These are phyloP conservation scores for Eucalyptus erythrocorys DNA, from an alignment of 345 rosid species.

Conservation along the genomic window DNA sequence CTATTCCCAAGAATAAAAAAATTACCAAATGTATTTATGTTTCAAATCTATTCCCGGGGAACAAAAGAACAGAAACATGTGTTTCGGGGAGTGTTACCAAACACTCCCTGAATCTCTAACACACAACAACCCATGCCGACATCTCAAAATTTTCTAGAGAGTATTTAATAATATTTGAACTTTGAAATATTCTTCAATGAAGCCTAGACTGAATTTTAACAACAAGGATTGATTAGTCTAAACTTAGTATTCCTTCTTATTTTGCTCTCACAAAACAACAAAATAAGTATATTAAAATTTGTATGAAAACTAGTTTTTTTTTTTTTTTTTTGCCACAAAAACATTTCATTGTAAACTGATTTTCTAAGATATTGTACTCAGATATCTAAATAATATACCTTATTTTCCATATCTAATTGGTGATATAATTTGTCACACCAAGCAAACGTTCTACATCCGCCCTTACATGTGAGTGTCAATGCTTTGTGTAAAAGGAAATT, in stretches of 20 bases:
- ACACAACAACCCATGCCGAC: not conserved
- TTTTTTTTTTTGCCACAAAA: not conserved
- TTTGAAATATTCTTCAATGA: not conserved
- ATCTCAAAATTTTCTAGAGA: not conserved
- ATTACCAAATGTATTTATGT: no score
- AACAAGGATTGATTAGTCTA: not conserved
- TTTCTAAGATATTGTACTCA: not conserved
- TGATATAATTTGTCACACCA: not conserved
- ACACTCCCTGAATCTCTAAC: not conserved
- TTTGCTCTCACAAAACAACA: not conserved
- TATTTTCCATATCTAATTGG: not conserved
- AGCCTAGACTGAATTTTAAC: not conserved
- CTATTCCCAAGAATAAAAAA: no score
- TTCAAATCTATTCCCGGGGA: fast-evolving
- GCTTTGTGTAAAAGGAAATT: not conserved
- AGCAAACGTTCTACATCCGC: not conserved
- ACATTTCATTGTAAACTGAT: not conserved
- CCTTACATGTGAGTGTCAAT: not conserved
- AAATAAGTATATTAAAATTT: not conserved
- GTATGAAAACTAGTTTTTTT: not conserved
- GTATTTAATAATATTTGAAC: not conserved
- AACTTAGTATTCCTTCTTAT: not conserved
- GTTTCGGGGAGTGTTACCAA: no score
- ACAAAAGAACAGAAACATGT: no score
- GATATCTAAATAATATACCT: not conserved